Conservation (phyloP, 148 eudicot genomes). For the Camellia sinensis region DNA sequence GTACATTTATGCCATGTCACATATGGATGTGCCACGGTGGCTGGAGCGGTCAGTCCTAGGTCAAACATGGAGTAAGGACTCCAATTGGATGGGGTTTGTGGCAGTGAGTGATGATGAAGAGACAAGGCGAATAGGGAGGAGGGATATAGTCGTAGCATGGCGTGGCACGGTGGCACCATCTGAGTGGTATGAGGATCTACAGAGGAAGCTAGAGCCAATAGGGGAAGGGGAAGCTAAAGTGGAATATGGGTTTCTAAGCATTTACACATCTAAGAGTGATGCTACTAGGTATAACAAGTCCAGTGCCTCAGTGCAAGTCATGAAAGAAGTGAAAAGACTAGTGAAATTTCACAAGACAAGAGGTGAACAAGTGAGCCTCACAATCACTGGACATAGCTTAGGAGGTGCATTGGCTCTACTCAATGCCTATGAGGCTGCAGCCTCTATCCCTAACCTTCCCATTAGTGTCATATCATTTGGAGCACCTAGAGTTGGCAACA, state of each 20-base stretch:
- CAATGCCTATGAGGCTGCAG: constrained; percentile 64
- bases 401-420: constrained; percentile 74
- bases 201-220: constrained; percentile 38
- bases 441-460: constrained; percentile 38
- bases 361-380: constrained; percentile 68
- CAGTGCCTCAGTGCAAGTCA: constrained; percentile 66
- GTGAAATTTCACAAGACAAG: constrained; percentile 29
- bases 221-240: constrained; percentile 61
- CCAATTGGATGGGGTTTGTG: constrained; percentile 85
- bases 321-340: constrained; percentile 45
- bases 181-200: too few species aligned
- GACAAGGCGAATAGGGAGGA: constrained; percentile 45
- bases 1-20: constrained; percentile 71
- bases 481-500: constrained; percentile 76
- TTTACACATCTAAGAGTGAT: constrained; percentile 50
- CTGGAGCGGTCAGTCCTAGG: constrained; percentile 46
- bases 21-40: constrained; percentile 59
- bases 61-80: constrained; percentile 60
- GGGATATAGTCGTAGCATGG: constrained; percentile 73
- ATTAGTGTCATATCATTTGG: constrained; percentile 65
- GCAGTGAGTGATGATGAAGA: constrained; percentile 64
- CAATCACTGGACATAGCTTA: constrained; percentile 84
- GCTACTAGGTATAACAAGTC: constrained; percentile 56
- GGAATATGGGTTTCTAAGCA: constrained; percentile 65
- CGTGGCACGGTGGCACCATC: constrained; percentile 53